These are phyloP conservation scores for Dichotomocladium elegans DNA, from an alignment of 371 early-diverging fungal species.

Conservation along the genomic window DNA sequence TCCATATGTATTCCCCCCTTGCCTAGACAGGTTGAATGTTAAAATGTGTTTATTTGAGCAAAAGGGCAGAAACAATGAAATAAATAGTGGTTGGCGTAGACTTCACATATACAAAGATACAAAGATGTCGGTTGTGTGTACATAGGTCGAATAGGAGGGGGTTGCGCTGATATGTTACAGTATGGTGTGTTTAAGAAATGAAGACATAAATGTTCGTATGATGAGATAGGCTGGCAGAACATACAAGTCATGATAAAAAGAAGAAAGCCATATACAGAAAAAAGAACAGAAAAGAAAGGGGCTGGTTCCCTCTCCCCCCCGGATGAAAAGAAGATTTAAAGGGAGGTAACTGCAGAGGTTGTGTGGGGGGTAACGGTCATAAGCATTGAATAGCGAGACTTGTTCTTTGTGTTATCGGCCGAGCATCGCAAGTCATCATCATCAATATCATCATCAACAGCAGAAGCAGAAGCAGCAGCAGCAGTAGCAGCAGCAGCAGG, in stretches of 20 bases:
- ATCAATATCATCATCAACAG: too few species aligned
- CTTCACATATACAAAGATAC: neutral
- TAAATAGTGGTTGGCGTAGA: neutral
- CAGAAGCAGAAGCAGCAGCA: too few species aligned
- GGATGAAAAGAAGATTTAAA: neutral
- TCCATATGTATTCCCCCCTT: neutral
- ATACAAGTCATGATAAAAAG: neutral
- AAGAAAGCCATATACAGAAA: neutral
- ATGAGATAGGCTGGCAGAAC: too few species aligned
- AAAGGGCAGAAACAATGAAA: neutral
- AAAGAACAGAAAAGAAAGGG: neutral
- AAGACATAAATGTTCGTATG: too few species aligned
- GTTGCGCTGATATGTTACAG: too few species aligned
- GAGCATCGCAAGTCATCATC: too few species aligned
- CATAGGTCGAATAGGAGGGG: neutral
- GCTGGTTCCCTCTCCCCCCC: too few species aligned
- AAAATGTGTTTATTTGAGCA: conserved; percentile 4
- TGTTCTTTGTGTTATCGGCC: too few species aligned
- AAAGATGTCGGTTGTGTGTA: neutral
- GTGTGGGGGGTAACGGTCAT: too few species aligned
- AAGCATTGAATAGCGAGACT: too few species aligned
- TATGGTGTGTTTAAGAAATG: too few species aligned
- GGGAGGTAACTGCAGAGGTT: conserved; percentile 1
- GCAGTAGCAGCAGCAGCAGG: too few species aligned
- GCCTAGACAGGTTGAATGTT: conserved; percentile 7